Evolutionary conservation across 495 filamentous ascomycete genomes (phyloP).

Genomic region (Monascus purpureus): DNA sequence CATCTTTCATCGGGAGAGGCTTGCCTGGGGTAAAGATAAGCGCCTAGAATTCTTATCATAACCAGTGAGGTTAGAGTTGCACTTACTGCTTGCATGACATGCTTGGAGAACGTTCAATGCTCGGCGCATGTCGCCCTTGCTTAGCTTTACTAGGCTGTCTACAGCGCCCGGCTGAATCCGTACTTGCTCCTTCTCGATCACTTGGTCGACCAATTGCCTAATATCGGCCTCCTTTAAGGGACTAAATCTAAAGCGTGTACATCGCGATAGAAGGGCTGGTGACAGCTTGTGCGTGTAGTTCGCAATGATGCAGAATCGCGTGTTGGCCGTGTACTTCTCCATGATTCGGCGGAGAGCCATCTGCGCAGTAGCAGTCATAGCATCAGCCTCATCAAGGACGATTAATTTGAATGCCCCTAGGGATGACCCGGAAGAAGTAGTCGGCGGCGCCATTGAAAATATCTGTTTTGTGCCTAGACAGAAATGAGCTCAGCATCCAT

Average conservation of each 20-base stretch:
- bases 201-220: slow-evolving; percentile 66
- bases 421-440: slow-evolving; percentile 27
- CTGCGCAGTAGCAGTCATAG: slow-evolving; percentile 93
- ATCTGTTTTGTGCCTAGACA: slow-evolving; percentile 49
- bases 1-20: slow-evolving; percentile 53
- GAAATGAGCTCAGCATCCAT: neutral
- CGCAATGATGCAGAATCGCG: slow-evolving; percentile 94
- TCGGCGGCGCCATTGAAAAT: slow-evolving; percentile 39
- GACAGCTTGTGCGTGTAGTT: slow-evolving; percentile 99
- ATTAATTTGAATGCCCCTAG: slow-evolving; percentile 85
- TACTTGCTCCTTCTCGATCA: slow-evolving; percentile 77
- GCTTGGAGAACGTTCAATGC: slow-evolving; percentile 94
- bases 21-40: slow-evolving; percentile 33
- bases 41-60: neutral
- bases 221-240: slow-evolving; percentile 85
- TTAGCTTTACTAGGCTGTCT: slow-evolving; percentile 69
- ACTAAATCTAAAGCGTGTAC: slow-evolving; percentile 90
- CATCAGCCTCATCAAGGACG: slow-evolving; percentile 94
- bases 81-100: slow-evolving; percentile 79
- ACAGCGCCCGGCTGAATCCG: slow-evolving; percentile 67
- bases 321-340: slow-evolving; percentile 98
- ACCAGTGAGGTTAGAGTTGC: neutral
- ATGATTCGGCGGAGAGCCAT: slow-evolving; percentile 96
- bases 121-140: slow-evolving; percentile 91
- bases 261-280: slow-evolving; percentile 81